Conservation (phyloP, 2,329 filamentous ascomycete genomes). For the Neoarthrinium moseri region DNA sequence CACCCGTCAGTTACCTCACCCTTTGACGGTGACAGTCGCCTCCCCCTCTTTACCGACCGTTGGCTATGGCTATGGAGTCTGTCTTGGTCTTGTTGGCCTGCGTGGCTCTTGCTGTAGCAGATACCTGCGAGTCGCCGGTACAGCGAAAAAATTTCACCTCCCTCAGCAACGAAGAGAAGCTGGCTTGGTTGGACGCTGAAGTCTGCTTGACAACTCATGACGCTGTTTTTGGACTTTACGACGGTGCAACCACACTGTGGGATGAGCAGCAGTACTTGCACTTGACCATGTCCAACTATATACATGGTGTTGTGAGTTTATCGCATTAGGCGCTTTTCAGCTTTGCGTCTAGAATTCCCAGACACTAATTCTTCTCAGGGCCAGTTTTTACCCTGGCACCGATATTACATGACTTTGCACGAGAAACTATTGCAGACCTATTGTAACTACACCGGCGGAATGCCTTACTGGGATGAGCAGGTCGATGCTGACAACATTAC, state of each 20-base stretch:
- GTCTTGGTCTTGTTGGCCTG: background rate
- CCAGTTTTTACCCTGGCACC: constrained; percentile 20
- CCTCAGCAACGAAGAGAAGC: background rate
- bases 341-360: too few relatives aligned
- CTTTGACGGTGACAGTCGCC: too few relatives aligned
- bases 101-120: background rate
- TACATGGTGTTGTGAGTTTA: constrained; percentile 1
- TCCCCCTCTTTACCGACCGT: too few relatives aligned
- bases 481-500: constrained; percentile 3
- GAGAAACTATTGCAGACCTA: constrained; percentile 12
- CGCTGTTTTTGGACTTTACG: constrained; percentile 2
- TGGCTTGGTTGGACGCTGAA: background rate
- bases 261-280: constrained; percentile 7
- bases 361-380: constrained; percentile 9
- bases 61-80: too few relatives aligned
- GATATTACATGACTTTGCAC: constrained; percentile 14
- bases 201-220: background rate
- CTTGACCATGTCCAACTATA: constrained; percentile 3
- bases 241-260: constrained; percentile 4
- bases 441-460: constrained; percentile 14
- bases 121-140: background rate
- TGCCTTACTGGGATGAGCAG: constrained; percentile 10
- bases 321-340: background rate
- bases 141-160: constrained; percentile 4
- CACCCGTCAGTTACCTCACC: too few relatives aligned